phyloP scores from a whole-genome alignment of 345 rosid species.

The Lepidium africanum region DNA sequence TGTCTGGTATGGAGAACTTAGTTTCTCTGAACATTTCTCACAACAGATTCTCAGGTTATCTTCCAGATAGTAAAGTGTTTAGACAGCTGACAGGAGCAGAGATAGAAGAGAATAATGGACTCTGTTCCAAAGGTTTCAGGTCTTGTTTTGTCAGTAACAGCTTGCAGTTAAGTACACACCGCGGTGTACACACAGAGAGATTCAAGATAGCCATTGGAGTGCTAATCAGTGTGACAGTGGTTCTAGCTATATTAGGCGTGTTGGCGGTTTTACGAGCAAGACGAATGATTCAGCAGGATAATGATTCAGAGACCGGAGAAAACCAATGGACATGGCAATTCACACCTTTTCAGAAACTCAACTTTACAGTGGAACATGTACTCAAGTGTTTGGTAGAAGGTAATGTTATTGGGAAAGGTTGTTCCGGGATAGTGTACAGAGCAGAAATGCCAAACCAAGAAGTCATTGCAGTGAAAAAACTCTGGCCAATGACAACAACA shows the following conservation, averaged over 20 bases:
- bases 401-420: constrained; percentile 79
- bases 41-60: constrained; percentile 75
- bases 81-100: constrained; percentile 48
- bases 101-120: constrained; percentile 48
- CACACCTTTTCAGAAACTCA: constrained; percentile 76
- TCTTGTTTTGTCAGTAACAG: constrained; percentile 49
- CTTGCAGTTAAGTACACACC: constrained; percentile 14
- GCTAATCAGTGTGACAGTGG: constrained; percentile 38
- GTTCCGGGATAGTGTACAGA: constrained; percentile 78
- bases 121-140: constrained; percentile 44
- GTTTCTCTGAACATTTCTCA: constrained; percentile 68
- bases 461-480: constrained; percentile 79
- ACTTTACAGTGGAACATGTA: constrained; percentile 59
- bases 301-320: constrained; percentile 49
- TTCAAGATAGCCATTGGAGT: constrained; percentile 49
- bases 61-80: constrained; percentile 61
- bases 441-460: constrained; percentile 62
- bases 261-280: constrained; percentile 45
- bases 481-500: constrained; percentile 43
- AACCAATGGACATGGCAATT: constrained; percentile 62
- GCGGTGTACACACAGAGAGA: constrained; percentile 28
- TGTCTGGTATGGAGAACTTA: constrained; percentile 51
- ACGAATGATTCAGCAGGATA: constrained; percentile 34
- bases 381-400: constrained; percentile 60
- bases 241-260: constrained; percentile 46